Conservation (phyloP, 257 asterid species). For the Solanum piurae region DNA sequence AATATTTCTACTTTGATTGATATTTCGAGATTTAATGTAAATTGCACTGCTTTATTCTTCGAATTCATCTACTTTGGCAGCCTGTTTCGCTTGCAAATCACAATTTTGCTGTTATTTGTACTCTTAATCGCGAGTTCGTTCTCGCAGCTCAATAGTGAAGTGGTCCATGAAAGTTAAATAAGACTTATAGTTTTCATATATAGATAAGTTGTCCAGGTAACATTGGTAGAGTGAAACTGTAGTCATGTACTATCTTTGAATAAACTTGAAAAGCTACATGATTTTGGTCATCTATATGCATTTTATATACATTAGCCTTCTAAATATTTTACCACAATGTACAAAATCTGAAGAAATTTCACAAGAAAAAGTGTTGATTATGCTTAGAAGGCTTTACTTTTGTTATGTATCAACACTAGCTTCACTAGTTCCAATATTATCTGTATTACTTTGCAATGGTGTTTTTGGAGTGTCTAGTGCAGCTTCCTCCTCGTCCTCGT, state of each 20-base stretch:
- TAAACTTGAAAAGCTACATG: background rate
- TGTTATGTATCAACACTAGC: background rate
- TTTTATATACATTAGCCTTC: background rate
- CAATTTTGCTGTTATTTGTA: background rate
- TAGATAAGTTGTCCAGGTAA: background rate
- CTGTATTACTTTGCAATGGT: background rate
- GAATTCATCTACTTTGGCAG: background rate
- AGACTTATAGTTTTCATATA: background rate
- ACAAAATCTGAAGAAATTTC: background rate
- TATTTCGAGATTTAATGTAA: background rate
- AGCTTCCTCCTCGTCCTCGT: background rate
- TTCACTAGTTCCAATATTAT: background rate
- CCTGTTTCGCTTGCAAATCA: background rate
- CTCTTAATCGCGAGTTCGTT: background rate
- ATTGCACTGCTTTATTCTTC: background rate
- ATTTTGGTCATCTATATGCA: background rate
- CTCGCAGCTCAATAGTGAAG: background rate
- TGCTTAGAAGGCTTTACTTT: background rate
- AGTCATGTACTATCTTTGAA: background rate
- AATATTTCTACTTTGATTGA: background rate
- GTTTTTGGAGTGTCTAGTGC: background rate
- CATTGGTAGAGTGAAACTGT: background rate
- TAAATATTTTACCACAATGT: background rate
- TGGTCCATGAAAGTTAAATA: background rate
- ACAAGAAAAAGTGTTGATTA: background rate